Evolutionary conservation across 2,329 filamentous ascomycete species (phyloP).

Genomic region (Fusarium begoniae): DNA sequence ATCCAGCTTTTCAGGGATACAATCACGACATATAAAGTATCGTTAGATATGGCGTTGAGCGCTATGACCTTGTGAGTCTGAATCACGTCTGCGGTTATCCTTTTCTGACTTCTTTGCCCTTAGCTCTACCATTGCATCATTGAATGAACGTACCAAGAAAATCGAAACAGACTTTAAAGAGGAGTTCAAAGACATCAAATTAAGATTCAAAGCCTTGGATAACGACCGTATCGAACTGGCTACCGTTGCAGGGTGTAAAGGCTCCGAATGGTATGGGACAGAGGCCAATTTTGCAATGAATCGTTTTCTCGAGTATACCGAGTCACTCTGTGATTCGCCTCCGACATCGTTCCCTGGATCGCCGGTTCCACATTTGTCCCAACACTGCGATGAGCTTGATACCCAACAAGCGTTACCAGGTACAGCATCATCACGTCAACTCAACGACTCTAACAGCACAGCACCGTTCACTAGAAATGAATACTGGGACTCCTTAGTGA

Average conservation of each 20-base stretch:
- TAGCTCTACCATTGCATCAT: background rate
- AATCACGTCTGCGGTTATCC: too few relatives aligned
- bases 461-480: too few relatives aligned
- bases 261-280: background rate
- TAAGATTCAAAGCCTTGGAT: background rate
- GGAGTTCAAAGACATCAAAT: background rate
- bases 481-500: too few relatives aligned
- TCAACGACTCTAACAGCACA: too few relatives aligned
- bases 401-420: background rate
- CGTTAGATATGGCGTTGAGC: background rate
- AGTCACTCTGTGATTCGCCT: background rate
- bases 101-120: background rate
- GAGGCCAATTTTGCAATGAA: background rate
- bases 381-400: background rate
- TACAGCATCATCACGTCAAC: too few relatives aligned
- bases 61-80: background rate
- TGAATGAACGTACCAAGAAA: background rate
- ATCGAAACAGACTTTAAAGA: background rate
- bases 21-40: background rate
- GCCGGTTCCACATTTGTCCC: accelerated
- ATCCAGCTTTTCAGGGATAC: background rate
- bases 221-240: background rate
- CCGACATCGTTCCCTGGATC: background rate
- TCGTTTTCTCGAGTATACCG: background rate
- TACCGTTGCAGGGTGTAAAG: background rate